Conservation (phyloP, 345 rosid genomes). For the Jatropha curcas region DNA sequence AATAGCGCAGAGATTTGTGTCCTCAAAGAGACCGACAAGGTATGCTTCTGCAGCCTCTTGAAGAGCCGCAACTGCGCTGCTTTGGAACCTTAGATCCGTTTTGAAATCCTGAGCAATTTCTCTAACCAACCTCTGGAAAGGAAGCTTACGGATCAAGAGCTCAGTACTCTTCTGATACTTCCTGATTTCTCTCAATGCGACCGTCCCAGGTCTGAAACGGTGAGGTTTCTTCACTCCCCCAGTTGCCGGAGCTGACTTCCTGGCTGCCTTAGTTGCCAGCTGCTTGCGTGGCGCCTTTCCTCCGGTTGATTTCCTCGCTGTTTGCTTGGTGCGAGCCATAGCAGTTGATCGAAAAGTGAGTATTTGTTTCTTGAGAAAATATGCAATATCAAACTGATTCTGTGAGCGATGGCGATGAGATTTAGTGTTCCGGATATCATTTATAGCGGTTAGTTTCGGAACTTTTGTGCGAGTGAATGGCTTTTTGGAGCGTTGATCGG, state of each 20-base stretch:
- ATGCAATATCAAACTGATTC: too few species aligned
- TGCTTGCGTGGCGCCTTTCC: conserved; percentile 31
- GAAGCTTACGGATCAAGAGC: conserved; percentile 27
- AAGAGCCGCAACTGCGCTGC: conserved; percentile 29
- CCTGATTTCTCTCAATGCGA: conserved; percentile 28
- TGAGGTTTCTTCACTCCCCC: conserved; percentile 35
- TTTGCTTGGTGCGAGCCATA: conserved; percentile 33
- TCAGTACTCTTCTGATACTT: conserved; percentile 35
- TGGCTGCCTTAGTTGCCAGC: conserved; percentile 27
- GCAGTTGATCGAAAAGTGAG: background rate
- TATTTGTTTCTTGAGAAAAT: background rate
- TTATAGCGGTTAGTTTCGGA: background rate
- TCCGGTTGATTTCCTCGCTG: conserved; percentile 28
- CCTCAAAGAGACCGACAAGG: conserved; percentile 26
- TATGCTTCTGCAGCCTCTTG: conserved; percentile 29
- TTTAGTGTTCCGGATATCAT: background rate
- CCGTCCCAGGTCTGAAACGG: conserved; percentile 29
- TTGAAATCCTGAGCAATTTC: conserved; percentile 32
- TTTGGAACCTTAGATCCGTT: conserved; percentile 27
- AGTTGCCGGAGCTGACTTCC: conserved; percentile 29
- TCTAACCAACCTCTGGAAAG: conserved; percentile 31
- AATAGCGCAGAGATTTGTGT: conserved; percentile 25
- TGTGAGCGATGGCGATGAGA: background rate
- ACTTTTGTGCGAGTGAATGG: background rate
- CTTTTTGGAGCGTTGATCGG: conserved; percentile 2